These are phyloP conservation scores for Alnus rubra DNA, from an alignment of 306 rosid species.

Conservation along the genomic window DNA sequence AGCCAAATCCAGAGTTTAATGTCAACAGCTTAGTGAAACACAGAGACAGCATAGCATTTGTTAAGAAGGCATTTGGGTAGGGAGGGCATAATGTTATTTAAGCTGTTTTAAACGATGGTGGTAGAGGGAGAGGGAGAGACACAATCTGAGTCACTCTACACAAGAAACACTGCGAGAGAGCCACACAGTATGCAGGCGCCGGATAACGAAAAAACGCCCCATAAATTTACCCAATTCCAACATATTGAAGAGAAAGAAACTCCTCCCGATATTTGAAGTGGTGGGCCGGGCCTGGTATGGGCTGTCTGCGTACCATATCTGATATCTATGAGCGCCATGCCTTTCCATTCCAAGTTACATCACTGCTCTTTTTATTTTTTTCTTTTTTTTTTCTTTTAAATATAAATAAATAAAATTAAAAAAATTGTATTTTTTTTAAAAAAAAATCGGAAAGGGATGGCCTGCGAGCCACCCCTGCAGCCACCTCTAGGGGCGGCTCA, in stretches of 20 bases:
- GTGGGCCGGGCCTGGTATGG: neutral
- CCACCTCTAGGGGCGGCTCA: too few species aligned
- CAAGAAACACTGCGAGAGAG: neutral
- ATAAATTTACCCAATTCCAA: neutral
- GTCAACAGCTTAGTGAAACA: conserved; percentile 19
- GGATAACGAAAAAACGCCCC: neutral
- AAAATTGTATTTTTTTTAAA: too few species aligned
- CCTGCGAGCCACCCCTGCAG: too few species aligned
- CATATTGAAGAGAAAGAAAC: neutral
- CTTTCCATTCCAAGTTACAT: neutral
- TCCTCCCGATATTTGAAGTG: neutral
- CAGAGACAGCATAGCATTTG: conserved; percentile 21
- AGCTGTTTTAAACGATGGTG: neutral
- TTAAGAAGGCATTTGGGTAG: neutral
- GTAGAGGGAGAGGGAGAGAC: neutral
- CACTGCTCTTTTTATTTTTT: too few species aligned
- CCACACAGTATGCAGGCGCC: neutral
- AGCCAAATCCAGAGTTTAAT: conserved; percentile 40
- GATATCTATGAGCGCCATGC: neutral
- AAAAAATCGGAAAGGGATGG: too few species aligned
- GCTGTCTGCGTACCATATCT: neutral
- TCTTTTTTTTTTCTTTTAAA: too few species aligned
- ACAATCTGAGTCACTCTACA: neutral
- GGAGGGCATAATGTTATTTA: neutral
- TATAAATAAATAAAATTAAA: too few species aligned